Evolutionary conservation across 78 protist species (phyloP).

Genomic region (Dictyostelium capitatum): DNA sequence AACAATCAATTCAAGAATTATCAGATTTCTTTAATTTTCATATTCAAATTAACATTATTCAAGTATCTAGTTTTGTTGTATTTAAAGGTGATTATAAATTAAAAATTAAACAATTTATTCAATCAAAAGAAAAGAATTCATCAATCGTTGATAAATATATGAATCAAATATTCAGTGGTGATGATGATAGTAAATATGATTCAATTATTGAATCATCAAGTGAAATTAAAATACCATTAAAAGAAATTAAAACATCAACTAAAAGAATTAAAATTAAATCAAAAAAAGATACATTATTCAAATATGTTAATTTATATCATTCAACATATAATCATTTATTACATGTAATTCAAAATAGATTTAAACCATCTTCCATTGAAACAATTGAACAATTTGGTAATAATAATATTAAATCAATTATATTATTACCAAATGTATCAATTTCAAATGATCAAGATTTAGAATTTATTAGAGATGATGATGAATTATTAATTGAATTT

Average conservation of each 20-base stretch:
- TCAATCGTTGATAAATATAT: not conserved
- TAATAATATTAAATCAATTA: slow-evolving; percentile 17
- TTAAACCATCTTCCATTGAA: not conserved
- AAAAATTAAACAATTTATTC: not conserved
- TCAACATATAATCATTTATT: slow-evolving; percentile 26
- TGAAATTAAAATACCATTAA: slow-evolving; percentile 1
- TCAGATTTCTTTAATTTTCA: not conserved
- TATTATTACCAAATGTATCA: slow-evolving; percentile 42
- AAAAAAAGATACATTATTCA: slow-evolving; percentile 3
- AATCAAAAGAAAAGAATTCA: not conserved
- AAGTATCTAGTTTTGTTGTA: not conserved
- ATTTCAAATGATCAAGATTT: slow-evolving; percentile 27
- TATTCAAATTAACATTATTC: not conserved
- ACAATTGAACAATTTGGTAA: slow-evolving; percentile 25
- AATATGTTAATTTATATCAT: slow-evolving; percentile 17
- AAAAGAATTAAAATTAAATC: slow-evolving; percentile 26
- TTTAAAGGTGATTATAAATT: not conserved
- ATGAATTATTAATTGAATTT: slow-evolving; percentile 36
- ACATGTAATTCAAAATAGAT: slow-evolving; percentile 25
- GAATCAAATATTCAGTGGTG: not conserved
- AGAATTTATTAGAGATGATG: slow-evolving; percentile 42
- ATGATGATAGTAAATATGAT: not conserved
- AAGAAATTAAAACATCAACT: not conserved
- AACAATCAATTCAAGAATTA: not conserved
- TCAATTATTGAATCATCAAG: not conserved